Percentiles rank a stretch among this genome's conserved stretches.
Conservation (phyloP, 1,284 basidiomycete species). For the Singerocomus inundabilis region DNA sequence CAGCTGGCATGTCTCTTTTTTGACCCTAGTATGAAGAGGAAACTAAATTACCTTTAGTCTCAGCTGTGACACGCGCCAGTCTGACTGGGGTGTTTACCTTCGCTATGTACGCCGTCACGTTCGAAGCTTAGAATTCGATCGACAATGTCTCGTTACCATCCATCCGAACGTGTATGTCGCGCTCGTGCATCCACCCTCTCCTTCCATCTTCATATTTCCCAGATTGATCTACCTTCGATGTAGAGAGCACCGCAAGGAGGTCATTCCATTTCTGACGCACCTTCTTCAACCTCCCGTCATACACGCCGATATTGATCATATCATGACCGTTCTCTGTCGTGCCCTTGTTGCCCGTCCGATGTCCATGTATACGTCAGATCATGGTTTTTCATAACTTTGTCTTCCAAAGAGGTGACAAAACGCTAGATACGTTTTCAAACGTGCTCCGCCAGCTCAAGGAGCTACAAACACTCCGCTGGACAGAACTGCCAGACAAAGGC, state of each 20-base stretch:
- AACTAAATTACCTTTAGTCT: no score
- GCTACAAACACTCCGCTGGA: constrained; percentile 26
- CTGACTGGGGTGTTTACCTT: constrained; percentile 32
- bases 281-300: constrained; percentile 27
- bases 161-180: constrained; percentile 22
- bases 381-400: constrained; percentile 31
- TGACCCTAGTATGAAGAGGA: no score
- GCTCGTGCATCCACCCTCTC: constrained; percentile 16
- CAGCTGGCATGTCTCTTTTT: constrained; percentile 24
- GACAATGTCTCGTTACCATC: constrained; percentile 27
- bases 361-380: no score
- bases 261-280: constrained; percentile 21
- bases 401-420: constrained; percentile 26
- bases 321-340: constrained; percentile 22
- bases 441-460: constrained; percentile 25
- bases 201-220: constrained; percentile 23
- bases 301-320: constrained; percentile 30
- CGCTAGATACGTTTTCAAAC: constrained; percentile 24
- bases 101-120: constrained; percentile 31
- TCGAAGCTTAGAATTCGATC: constrained; percentile 30
- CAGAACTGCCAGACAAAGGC: constrained; percentile 26
- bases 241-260: constrained; percentile 22
- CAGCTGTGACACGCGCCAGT: constrained; percentile 21
- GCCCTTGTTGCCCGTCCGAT: constrained; percentile 20
- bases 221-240: constrained; percentile 27